Conservation (phyloP, 2,329 filamentous ascomycete genomes). For the Curvularia spicifera region DNA sequence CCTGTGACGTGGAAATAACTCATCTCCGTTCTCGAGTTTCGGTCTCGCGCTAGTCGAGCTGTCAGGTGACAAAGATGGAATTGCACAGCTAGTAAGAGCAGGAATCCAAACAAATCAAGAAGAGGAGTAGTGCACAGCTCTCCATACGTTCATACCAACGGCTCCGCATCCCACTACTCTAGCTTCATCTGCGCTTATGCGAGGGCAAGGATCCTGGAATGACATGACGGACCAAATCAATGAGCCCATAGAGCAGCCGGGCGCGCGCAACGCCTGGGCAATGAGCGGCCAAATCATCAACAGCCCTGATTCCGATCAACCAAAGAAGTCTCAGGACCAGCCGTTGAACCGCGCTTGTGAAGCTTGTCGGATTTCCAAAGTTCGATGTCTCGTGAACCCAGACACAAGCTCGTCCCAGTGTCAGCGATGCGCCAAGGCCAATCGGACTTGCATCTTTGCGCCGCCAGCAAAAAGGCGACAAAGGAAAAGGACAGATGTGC, state of each 20-base stretch:
- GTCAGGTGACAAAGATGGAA: constrained; percentile 16
- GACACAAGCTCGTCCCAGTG: constrained; percentile 38
- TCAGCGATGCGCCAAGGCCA: constrained; percentile 46
- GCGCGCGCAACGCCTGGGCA: constrained; percentile 16
- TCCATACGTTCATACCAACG: not conserved
- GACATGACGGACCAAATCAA: constrained; percentile 22
- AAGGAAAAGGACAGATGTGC: constrained; percentile 46
- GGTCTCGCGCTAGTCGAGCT: constrained; percentile 9
- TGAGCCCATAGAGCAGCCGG: constrained; percentile 13
- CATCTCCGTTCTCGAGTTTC: not conserved
- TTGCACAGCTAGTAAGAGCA: constrained; percentile 17
- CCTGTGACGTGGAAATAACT: not conserved
- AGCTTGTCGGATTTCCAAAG: constrained; percentile 46
- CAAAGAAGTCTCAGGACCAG: constrained; percentile 35
- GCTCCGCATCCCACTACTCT: not conserved
- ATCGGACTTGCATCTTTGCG: constrained; percentile 43
- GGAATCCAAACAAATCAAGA: not conserved
- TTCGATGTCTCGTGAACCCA: constrained; percentile 42
- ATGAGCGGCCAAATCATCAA: constrained; percentile 23
- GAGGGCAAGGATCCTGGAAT: not conserved
- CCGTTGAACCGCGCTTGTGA: constrained; percentile 47
- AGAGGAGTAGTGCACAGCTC: constrained; percentile 7
- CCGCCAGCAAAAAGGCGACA: constrained; percentile 46
- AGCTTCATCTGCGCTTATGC: not conserved
- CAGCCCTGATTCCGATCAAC: constrained; percentile 23